A percentile compares a stretch with the other conserved stretches of the same genome.
These are phyloP conservation scores for Pichia sp. DNA, from an alignment of 1,139 yeast species.

Conservation along the genomic window DNA sequence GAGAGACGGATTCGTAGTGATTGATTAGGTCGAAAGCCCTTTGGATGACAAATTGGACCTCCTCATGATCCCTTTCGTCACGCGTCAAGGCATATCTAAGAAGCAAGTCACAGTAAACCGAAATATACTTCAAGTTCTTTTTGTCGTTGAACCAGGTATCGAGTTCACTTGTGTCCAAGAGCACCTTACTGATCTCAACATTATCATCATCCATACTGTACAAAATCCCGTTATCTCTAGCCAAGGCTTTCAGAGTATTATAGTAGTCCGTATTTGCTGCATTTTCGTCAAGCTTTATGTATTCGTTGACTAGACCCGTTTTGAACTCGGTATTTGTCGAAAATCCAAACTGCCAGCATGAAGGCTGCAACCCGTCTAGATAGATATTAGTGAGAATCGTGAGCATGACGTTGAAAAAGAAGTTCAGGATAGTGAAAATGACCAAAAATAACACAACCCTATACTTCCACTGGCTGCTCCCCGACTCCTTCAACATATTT, in stretches of 20 bases:
- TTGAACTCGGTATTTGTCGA: conserved; percentile 29
- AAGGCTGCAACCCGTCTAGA: conserved; percentile 26
- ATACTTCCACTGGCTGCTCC: conserved; percentile 28
- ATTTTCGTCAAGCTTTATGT: conserved; percentile 25
- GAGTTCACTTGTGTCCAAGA: conserved; percentile 21
- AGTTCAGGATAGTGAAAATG: conserved; percentile 28
- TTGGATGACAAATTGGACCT: conserved; percentile 19
- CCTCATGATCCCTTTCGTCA: conserved; percentile 16
- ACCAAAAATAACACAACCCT: conserved; percentile 29
- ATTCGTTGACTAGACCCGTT: conserved; percentile 32
- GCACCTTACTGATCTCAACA: conserved; percentile 14
- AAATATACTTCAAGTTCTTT: conserved; percentile 25
- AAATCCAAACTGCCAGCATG: conserved; percentile 30
- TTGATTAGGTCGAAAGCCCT: conserved; percentile 23
- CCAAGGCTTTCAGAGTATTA: conserved; percentile 23
- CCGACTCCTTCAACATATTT: conserved; percentile 27
- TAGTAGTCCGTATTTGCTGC: conserved; percentile 28
- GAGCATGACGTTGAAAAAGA: conserved; percentile 32
- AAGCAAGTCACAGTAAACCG: conserved; percentile 31
- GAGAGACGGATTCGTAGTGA: conserved; percentile 18
- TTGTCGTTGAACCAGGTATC: conserved; percentile 24
- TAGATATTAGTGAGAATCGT: conserved; percentile 30
- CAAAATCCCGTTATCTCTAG: conserved; percentile 21
- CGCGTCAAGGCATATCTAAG: conserved; percentile 31
- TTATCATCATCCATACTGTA: conserved; percentile 14